Base-by-base conservation (phyloP, 2,329 filamentous ascomycete species). In the Phyllosticta citribraziliensis region DNA sequence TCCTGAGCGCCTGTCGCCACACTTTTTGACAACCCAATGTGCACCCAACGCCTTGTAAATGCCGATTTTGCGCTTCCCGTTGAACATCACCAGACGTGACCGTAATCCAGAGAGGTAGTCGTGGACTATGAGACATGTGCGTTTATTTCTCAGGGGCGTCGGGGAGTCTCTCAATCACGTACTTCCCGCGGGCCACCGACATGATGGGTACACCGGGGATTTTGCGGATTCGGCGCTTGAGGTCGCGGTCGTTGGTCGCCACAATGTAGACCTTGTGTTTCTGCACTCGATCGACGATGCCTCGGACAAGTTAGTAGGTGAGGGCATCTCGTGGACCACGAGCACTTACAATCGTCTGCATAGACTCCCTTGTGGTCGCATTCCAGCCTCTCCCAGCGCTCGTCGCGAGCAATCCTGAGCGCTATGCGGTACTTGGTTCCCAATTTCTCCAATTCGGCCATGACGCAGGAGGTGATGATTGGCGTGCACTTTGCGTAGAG, bases 331-430 rank as follows among this genome's bases (percentile, higher is more conserved):
- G 35, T 24, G 51, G 20, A 52, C 11, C 17, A 20, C 33, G 22
- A n/a, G 50, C 17, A 62, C 60, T 50, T 82, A 70, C 90, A 95
- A 75, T 96, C 91, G 76, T 96, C 91, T 9, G 91, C 88, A 75
- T 92, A 91, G 0, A 84, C 87, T 52, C 91, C 91, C 75, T 91
- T 93, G 78, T 97, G 94, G 67, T 93, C 89, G 74, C 94, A 99
- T 71, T 88, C 84, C 55, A 96, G 76, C 57, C 92, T 78, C 72
- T 93, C 87, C 83, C 90, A 97, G 63, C 93, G 79, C 74, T 96
- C 90, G 72, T 99, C 94, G 59, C 92, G 80, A 0, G 94, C 94
- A 58, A 97, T 91, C 14, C 88, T 80, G 61, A 96, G 75, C 0
- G 93, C 92, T 60, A 97, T 85, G 8, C 92, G 80, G 77, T 96